Conservation (phyloP, 768 basidiomycete species). For the Rhizopogon vesiculosus region DNA sequence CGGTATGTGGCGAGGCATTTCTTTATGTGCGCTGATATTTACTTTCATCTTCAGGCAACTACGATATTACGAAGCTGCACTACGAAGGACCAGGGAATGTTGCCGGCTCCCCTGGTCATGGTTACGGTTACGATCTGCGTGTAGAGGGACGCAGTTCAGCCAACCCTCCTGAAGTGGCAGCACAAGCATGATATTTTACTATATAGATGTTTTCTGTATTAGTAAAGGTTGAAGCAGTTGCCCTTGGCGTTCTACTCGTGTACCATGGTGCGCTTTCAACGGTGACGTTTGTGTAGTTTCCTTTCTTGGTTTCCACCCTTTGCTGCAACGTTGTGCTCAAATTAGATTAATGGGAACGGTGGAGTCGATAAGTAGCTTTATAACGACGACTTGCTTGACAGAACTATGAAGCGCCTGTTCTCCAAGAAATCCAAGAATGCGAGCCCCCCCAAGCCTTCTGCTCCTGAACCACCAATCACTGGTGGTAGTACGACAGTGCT, state of each 20-base stretch:
- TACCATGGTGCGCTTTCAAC: too few species aligned
- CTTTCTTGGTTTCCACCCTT: background rate
- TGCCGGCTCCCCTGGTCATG: conserved; percentile 55
- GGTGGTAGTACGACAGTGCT: background rate
- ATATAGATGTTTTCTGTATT: conserved; percentile 14
- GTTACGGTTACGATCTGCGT: conserved; percentile 80
- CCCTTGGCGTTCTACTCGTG: too few species aligned
- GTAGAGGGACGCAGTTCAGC: conserved; percentile 52
- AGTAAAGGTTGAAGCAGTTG: conserved; percentile 7
- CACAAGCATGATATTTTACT: conserved; percentile 15
- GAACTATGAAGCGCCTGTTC: conserved; percentile 29
- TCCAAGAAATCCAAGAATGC: conserved; percentile 13
- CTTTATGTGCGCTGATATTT: conserved; percentile 6
- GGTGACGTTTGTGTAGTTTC: background rate
- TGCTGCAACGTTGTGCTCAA: background rate
- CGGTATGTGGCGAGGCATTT: conserved; percentile 43
- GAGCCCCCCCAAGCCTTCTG: background rate
- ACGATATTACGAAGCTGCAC: conserved; percentile 86
- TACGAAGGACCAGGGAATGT: conserved; percentile 81
- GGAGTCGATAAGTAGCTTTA: background rate
- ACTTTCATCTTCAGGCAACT: conserved; percentile 67
- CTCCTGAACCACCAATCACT: background rate
- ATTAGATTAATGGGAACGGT: background rate
- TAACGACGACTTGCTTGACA: background rate
- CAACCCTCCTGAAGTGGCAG: conserved; percentile 37